These are phyloP conservation scores for Aspergillus sp. DNA, from an alignment of 2,329 filamentous ascomycete species.

Conservation along the genomic window DNA sequence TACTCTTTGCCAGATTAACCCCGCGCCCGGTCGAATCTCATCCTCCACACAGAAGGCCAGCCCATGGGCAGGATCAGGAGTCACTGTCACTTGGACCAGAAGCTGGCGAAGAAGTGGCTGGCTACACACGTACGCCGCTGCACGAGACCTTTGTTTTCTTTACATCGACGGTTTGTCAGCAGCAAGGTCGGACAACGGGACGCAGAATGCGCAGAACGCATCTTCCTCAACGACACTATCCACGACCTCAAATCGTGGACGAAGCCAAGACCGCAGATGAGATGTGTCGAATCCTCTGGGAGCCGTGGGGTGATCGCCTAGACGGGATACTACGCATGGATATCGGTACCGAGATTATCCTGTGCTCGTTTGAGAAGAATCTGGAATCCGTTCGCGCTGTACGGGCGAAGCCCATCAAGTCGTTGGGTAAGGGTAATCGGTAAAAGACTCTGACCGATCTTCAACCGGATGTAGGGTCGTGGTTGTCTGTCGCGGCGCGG, in stretches of 20 bases:
- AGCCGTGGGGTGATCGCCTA: slow-evolving; percentile 47
- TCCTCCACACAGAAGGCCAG: background rate
- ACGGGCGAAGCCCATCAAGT: slow-evolving; percentile 11
- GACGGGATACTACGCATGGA: slow-evolving; percentile 63
- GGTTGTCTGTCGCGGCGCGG: background rate
- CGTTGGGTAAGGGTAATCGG: background rate
- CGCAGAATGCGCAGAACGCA: slow-evolving; percentile 57
- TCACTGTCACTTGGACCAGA: too few relatives aligned
- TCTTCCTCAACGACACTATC: slow-evolving; percentile 45
- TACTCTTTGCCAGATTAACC: slow-evolving; percentile 47
- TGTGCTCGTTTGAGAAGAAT: slow-evolving; percentile 54
- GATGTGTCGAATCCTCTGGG: slow-evolving; percentile 49
- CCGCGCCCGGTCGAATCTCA: background rate
- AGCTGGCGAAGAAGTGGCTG: slow-evolving; percentile 41
- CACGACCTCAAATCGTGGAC: slow-evolving; percentile 1
- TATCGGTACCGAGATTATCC: slow-evolving; percentile 62
- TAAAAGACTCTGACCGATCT: background rate
- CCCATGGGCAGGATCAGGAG: background rate
- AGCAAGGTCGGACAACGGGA: slow-evolving; percentile 49
- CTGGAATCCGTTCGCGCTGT: slow-evolving; percentile 31
- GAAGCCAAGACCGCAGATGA: slow-evolving; percentile 49
- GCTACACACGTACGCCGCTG: slow-evolving; percentile 60
- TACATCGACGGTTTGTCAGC: slow-evolving; percentile 67
- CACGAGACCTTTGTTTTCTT: slow-evolving; percentile 52
- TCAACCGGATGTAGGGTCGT: background rate